phyloP scores from a whole-genome alignment of 345 rosid species.

The Gossypium raimondii region DNA sequence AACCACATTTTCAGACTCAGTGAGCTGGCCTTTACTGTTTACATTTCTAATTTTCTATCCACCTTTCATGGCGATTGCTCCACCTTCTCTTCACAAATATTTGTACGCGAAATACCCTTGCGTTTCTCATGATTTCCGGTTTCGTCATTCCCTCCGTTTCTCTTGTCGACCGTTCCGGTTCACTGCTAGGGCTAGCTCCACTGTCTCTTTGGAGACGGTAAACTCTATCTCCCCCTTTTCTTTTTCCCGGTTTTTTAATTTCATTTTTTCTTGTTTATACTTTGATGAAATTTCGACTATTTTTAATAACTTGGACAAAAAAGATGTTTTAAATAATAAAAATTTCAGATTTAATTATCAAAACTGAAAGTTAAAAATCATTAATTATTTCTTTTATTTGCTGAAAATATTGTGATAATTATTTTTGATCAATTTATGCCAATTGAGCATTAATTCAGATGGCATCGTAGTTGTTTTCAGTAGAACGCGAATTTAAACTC shows the following conservation, averaged over 20 bases:
- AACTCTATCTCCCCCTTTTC: background rate
- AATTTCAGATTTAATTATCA: too few relatives aligned
- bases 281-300: background rate
- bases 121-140: constrained; percentile 21
- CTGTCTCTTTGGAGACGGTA: constrained; percentile 46
- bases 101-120: constrained; percentile 29
- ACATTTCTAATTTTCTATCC: background rate
- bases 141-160: constrained; percentile 28
- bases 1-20: too few relatives aligned
- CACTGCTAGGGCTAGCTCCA: constrained; percentile 27
- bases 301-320: background rate
- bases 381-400: too few relatives aligned
- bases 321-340: too few relatives aligned
- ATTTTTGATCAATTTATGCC: too few relatives aligned
- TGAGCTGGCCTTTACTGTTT: too few relatives aligned
- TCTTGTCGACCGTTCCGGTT: constrained; percentile 31
- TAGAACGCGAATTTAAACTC: too few relatives aligned
- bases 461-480: too few relatives aligned
- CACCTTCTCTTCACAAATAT: constrained; percentile 29
- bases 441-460: too few relatives aligned
- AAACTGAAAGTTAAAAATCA: too few relatives aligned
- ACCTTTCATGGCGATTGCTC: constrained; percentile 37
- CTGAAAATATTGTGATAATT: too few relatives aligned
- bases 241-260: background rate
- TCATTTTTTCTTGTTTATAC: too few relatives aligned